Evolutionary conservation across 768 basidiomycete genomes (phyloP).

Genomic region (Basidioascus undulatus): DNA sequence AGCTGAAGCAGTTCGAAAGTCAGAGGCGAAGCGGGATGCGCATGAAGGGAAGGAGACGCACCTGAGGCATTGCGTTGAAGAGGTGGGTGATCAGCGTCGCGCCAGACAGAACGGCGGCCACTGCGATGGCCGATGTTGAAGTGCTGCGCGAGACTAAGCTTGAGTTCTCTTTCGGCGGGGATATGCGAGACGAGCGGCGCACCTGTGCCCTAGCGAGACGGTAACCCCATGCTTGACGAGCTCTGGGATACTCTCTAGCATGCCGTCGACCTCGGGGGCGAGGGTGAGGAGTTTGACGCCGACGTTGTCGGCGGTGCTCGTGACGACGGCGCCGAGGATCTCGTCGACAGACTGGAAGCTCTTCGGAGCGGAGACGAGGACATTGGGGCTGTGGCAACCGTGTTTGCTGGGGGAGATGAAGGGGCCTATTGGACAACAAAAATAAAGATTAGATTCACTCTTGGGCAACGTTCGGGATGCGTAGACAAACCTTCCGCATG

Average conservation of each 20-base stretch:
- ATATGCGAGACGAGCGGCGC: conserved; percentile 4
- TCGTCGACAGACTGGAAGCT: conserved; percentile 45
- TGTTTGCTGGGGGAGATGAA: conserved; percentile 62
- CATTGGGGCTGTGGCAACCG: conserved; percentile 52
- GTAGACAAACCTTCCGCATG: conserved; percentile 78
- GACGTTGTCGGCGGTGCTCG: conserved; percentile 26
- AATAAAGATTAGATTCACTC: too few species aligned
- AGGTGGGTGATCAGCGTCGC: conserved; percentile 74
- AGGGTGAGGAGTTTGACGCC: conserved; percentile 61
- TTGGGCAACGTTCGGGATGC: too few species aligned
- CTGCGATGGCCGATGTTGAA: conserved; percentile 44
- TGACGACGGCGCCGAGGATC: conserved; percentile 43
- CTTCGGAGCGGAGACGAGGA: conserved; percentile 36
- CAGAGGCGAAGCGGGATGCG: background rate
- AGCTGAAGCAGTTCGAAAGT: conserved; percentile 20
- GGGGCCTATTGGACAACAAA: too few species aligned
- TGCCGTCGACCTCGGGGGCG: conserved; percentile 67
- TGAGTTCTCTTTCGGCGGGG: too few species aligned
- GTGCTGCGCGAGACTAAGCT: background rate
- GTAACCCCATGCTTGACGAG: conserved; percentile 40
- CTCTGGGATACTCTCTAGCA: conserved; percentile 40
- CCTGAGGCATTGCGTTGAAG: conserved; percentile 82
- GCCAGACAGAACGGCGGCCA: conserved; percentile 41
- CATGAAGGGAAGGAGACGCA: background rate
- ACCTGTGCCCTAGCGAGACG: conserved; percentile 82